Conservation (phyloP, 345 rosid species). For the Arabidopsis arenosa region DNA sequence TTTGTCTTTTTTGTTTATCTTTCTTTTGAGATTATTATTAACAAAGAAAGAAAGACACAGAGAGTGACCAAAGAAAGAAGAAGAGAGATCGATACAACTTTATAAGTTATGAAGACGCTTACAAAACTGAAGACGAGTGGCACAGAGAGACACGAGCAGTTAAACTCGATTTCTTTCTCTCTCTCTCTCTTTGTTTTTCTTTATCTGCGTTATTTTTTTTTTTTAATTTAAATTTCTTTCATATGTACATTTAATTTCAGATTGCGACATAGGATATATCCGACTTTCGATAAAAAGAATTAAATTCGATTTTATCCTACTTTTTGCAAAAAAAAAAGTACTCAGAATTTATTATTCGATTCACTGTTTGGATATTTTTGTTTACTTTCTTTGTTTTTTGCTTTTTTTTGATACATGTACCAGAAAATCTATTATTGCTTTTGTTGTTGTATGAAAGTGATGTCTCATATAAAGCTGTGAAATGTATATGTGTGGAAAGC, state of each 20-base stretch:
- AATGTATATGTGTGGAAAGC: not conserved
- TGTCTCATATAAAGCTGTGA: not conserved
- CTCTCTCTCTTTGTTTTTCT: not conserved
- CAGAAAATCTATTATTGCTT: not conserved
- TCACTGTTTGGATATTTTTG: not conserved
- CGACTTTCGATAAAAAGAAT: not conserved
- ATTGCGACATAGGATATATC: constrained; percentile 23
- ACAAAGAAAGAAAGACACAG: not conserved
- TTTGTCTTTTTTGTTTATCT: not conserved
- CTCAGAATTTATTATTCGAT: not conserved
- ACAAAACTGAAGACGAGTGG: constrained; percentile 44
- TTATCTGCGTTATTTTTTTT: not conserved
- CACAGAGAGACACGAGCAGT: constrained; percentile 33
- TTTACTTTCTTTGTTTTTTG: constrained; percentile 1
- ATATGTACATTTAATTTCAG: constrained; percentile 11
- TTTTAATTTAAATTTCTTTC: not conserved
- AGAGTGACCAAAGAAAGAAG: constrained; percentile 9
- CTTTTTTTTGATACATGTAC: constrained; percentile 30
- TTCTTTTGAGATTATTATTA: constrained; percentile 5
- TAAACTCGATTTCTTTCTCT: constrained; percentile 23
- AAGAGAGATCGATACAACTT: constrained; percentile 4
- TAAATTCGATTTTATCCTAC: not conserved
- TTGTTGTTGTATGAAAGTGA: constrained; percentile 23
- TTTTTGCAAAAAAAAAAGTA: not conserved
- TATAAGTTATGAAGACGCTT: constrained; percentile 32